Conservation (phyloP, 352 stramenopile species). For the Pseudoperonospora humuli region DNA sequence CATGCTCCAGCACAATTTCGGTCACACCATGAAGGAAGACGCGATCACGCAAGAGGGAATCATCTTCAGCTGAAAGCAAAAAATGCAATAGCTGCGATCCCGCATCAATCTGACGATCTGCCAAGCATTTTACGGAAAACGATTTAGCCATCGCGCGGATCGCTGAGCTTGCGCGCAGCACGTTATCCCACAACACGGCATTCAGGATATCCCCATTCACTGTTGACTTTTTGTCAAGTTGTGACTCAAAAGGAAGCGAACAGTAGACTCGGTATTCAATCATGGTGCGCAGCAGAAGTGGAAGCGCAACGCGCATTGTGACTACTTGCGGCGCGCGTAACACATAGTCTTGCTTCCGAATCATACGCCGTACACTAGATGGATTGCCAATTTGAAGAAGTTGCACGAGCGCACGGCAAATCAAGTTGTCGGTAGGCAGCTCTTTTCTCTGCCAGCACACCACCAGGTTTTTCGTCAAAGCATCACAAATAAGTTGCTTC, state of each 20-base stretch:
- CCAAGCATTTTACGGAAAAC: conserved; percentile 59
- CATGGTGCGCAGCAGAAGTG: conserved; percentile 61
- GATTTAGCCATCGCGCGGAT: conserved; percentile 62
- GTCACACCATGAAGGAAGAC: conserved; percentile 67
- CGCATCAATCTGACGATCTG: conserved; percentile 50
- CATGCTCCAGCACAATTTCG: conserved; percentile 50
- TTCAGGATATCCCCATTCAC: conserved; percentile 44
- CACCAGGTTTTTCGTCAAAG: conserved; percentile 60
- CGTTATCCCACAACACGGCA: conserved; percentile 52
- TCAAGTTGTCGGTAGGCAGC: conserved; percentile 74
- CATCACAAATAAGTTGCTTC: conserved; percentile 71
- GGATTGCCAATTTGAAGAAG: conserved; percentile 78
- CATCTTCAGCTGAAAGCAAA: conserved; percentile 52
- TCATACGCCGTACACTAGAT: conserved; percentile 72
- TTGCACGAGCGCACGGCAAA: conserved; percentile 74
- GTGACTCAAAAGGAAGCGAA: conserved; percentile 26
- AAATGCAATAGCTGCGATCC: conserved; percentile 46
- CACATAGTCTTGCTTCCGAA: conserved; percentile 80
- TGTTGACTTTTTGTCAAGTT: conserved; percentile 32
- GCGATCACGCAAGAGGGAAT: conserved; percentile 57
- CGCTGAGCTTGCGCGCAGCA: conserved; percentile 59
- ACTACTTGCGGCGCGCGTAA: conserved; percentile 68
- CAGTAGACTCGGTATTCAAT: conserved; percentile 37
- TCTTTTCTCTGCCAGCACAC: conserved; percentile 52
- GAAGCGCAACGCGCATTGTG: conserved; percentile 73